Conservation (phyloP, 2,329 filamentous ascomycete species). For the Acrocalymma vagum region DNA sequence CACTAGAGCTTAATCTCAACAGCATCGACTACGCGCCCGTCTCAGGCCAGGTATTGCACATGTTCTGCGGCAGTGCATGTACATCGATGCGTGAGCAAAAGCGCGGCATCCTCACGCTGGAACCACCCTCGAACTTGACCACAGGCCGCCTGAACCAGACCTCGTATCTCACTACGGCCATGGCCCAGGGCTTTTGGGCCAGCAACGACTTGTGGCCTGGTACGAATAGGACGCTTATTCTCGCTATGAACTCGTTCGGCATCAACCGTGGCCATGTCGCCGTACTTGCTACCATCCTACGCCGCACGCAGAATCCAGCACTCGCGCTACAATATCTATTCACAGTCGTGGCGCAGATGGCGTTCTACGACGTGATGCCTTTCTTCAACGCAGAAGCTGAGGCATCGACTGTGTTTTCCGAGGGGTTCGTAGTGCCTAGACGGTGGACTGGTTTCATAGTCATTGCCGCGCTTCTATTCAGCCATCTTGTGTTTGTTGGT, state of each 20-base stretch:
- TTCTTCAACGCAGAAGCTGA: conserved; percentile 8
- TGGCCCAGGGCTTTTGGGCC: not conserved
- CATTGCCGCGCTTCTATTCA: conserved; percentile 4
- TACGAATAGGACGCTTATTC: no score
- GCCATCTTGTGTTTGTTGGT: conserved; percentile 10
- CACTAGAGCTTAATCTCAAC: not conserved
- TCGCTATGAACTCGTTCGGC: not conserved
- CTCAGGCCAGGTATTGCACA: no score
- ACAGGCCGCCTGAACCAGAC: not conserved
- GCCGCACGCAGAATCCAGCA: conserved; percentile 11
- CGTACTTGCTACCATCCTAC: conserved; percentile 15
- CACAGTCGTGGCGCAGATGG: conserved; percentile 14
- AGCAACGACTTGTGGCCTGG: no score
- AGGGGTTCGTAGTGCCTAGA: not conserved
- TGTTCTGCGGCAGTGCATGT: no score
- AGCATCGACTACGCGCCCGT: no score
- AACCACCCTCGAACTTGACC: not conserved
- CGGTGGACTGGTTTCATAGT: conserved; percentile 11
- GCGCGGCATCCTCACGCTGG: conserved; percentile 4
- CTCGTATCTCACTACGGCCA: not conserved
- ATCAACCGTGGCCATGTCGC: conserved; percentile 13
- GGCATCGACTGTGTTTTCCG: not conserved
- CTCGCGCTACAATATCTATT: conserved; percentile 16
- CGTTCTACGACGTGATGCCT: conserved; percentile 14
- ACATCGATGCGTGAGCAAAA: not conserved